Conservation (phyloP, 1,139 yeast genomes). For the Taphrina pruni region DNA sequence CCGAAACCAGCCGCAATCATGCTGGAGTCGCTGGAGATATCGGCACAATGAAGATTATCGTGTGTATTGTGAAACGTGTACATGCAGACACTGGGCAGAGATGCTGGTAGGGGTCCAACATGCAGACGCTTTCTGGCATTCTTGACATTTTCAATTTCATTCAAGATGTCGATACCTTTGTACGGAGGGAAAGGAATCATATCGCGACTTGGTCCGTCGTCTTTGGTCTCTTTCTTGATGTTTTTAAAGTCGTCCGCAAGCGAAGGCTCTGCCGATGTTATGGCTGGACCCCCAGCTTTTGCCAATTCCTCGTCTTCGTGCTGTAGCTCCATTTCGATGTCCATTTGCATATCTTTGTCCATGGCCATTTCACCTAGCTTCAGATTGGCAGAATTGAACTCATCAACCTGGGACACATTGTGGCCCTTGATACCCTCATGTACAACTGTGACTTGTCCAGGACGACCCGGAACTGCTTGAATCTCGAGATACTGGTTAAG, state of each 20-base stretch:
- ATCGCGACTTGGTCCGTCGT: slow-evolving; percentile 77
- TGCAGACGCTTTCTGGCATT: slow-evolving; percentile 79
- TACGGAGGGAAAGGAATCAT: slow-evolving; percentile 82
- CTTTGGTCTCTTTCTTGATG: slow-evolving; percentile 52
- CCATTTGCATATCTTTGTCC: slow-evolving; percentile 83
- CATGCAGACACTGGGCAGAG: slow-evolving; percentile 95
- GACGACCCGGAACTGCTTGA: slow-evolving; percentile 56
- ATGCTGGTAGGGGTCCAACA: slow-evolving; percentile 70
- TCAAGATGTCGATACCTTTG: slow-evolving; percentile 76
- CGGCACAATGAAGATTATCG: slow-evolving; percentile 80
- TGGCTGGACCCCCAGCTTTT: slow-evolving; percentile 23
- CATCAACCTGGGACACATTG: slow-evolving; percentile 59
- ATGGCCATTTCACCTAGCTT: slow-evolving; percentile 82
- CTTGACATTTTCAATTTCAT: slow-evolving; percentile 76
- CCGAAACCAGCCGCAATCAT: slow-evolving; percentile 93
- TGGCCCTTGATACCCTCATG: slow-evolving; percentile 71
- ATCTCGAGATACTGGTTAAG: slow-evolving; percentile 86
- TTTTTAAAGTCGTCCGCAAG: slow-evolving; percentile 60
- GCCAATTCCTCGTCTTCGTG: slow-evolving; percentile 66
- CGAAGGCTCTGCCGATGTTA: slow-evolving; percentile 50
- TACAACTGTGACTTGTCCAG: slow-evolving; percentile 54
- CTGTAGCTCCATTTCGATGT: slow-evolving; percentile 80
- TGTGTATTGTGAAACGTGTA: slow-evolving; percentile 92
- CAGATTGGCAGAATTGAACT: slow-evolving; percentile 73
- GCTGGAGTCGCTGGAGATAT: slow-evolving; percentile 85